phyloP scores from a whole-genome alignment of 2,329 filamentous ascomycete species.

The Neurospora crassa region DNA sequence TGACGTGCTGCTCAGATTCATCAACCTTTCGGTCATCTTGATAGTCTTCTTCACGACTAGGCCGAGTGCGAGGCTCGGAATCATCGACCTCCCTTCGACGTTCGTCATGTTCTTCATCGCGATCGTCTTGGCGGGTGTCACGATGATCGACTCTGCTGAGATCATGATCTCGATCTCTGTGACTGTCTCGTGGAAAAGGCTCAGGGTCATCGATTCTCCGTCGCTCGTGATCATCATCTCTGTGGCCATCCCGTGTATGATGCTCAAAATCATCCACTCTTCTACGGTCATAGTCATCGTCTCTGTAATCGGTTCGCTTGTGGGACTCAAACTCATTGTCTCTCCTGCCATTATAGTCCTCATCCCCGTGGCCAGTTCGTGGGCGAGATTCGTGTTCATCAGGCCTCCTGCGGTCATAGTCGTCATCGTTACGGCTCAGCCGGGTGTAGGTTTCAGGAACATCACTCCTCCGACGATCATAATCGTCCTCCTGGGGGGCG shows the following conservation, averaged over 20 bases:
- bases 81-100: background rate
- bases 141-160: background rate
- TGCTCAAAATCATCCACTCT: background rate
- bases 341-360: constrained; percentile 1
- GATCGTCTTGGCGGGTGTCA: background rate
- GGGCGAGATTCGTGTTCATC: constrained; percentile 9
- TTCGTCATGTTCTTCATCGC: background rate
- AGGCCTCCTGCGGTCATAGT: constrained; percentile 4
- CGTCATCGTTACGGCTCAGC: constrained; percentile 7
- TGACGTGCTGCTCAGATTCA: constrained; percentile 10
- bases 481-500: constrained; percentile 8
- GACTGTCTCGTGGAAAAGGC: background rate
- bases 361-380: constrained; percentile 4
- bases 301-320: background rate
- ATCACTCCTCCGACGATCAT: constrained; percentile 6
- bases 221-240: background rate
- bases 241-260: background rate
- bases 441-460: constrained; percentile 9
- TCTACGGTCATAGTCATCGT: background rate
- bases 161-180: background rate
- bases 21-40: constrained; percentile 15
- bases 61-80: background rate
- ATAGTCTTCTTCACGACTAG: constrained; percentile 13
- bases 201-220: background rate
- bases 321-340: background rate